Evolutionary conservation across 345 rosid species (phyloP).

Genomic region (Aquilaria malaccensis): DNA sequence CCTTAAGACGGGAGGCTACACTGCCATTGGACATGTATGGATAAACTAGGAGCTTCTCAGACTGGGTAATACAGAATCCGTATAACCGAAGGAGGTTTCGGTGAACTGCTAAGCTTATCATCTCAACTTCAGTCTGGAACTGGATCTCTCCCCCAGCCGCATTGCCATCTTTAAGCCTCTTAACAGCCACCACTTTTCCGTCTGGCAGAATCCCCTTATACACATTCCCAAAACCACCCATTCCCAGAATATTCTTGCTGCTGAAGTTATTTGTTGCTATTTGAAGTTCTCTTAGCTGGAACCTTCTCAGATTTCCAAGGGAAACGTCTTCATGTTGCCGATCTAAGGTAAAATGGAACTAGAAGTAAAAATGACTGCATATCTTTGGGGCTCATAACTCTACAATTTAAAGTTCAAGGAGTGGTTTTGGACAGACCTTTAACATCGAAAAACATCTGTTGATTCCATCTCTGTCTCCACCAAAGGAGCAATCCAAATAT

Average conservation of each 20-base stretch:
- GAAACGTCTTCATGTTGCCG: slow-evolving; percentile 67
- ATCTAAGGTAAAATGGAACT: slow-evolving; percentile 25
- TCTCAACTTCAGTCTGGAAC: slow-evolving; percentile 94
- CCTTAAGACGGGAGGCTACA: slow-evolving; percentile 93
- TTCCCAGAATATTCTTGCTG: slow-evolving; percentile 83
- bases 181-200: slow-evolving; percentile 78
- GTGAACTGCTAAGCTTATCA: slow-evolving; percentile 96
- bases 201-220: slow-evolving; percentile 86
- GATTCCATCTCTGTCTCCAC: slow-evolving; percentile 74
- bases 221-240: slow-evolving; percentile 91
- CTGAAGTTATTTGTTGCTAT: slow-evolving; percentile 78
- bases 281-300: slow-evolving; percentile 86
- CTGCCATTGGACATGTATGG: slow-evolving; percentile 98
- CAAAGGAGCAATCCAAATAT: slow-evolving; percentile 65
- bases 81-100: slow-evolving; percentile 84
- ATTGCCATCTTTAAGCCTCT: slow-evolving; percentile 87
- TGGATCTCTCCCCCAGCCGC: slow-evolving; percentile 79
- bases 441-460: slow-evolving; percentile 64
- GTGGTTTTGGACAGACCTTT: slow-evolving; percentile 47
- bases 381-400: slow-evolving; percentile 5
- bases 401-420: slow-evolving; percentile 11
- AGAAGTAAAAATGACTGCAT: background rate
- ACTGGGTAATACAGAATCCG: slow-evolving; percentile 75
- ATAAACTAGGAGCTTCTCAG: slow-evolving; percentile 88
- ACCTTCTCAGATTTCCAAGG: slow-evolving; percentile 82